Percentiles rank a stretch among this genome's conserved stretches.
These are phyloP conservation scores for Scolecobasidium constrictum DNA, from an alignment of 2,329 filamentous ascomycete genomes.

Conservation along the genomic window DNA sequence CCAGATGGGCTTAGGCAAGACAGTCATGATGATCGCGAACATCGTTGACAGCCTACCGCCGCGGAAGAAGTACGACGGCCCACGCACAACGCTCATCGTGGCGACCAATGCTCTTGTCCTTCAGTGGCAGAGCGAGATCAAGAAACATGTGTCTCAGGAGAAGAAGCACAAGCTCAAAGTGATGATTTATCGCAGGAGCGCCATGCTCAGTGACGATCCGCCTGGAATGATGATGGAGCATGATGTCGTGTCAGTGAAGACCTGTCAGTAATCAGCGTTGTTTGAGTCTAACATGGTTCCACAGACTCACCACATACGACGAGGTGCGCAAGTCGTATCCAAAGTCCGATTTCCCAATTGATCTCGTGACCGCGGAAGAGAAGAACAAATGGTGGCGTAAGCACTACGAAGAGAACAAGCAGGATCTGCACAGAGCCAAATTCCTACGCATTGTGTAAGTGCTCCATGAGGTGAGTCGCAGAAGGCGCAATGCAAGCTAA, in stretches of 20 bases:
- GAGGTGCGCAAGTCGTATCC: conserved; percentile 33
- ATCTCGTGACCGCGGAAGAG: conserved; percentile 24
- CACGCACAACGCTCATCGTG: conserved; percentile 31
- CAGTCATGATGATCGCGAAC: conserved; percentile 31
- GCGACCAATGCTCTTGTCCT: conserved; percentile 26
- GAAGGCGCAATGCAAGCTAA: no score
- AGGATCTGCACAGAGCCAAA: conserved; percentile 26
- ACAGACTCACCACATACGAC: conserved; percentile 28
- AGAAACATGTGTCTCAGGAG: conserved; percentile 14
- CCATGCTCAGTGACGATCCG: not conserved
- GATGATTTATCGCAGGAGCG: conserved; percentile 2
- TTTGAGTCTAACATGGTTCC: not conserved
- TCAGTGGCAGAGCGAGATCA: conserved; percentile 29
- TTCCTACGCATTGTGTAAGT: conserved; percentile 19
- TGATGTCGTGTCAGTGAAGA: conserved; percentile 5
- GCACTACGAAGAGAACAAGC: conserved; percentile 21
- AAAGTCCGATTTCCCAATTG: conserved; percentile 24
- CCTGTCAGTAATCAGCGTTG: not conserved
- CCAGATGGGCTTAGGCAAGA: conserved; percentile 32
- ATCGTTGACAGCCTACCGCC: conserved; percentile 28
- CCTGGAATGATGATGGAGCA: not conserved
- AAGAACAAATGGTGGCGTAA: conserved; percentile 29
- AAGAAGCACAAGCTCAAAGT: conserved; percentile 2
- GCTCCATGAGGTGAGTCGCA: no score
- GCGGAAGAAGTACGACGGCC: conserved; percentile 8